phyloP scores from a whole-genome alignment of 768 basidiomycete species.

The Suillus fuscotomentosus region DNA sequence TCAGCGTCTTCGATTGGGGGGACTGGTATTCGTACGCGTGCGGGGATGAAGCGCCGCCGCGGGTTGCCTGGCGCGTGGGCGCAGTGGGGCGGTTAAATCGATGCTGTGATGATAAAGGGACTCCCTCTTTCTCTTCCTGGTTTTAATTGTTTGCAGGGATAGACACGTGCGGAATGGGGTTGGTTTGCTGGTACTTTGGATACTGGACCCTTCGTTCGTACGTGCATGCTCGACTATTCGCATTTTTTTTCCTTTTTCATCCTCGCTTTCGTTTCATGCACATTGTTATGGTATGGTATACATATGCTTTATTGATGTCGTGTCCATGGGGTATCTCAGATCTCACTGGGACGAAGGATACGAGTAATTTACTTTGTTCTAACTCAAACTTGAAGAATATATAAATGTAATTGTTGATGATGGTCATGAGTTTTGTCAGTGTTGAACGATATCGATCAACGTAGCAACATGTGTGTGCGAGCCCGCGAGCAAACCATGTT shows the following conservation, averaged over 20 bases:
- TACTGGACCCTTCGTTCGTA: neutral
- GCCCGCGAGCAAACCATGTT: too few species aligned
- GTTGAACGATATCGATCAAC: too few species aligned
- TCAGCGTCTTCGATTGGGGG: conserved; percentile 19
- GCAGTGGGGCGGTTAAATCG: conserved; percentile 21
- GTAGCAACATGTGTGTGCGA: too few species aligned
- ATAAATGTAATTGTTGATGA: neutral
- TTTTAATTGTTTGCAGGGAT: neutral
- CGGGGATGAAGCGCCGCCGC: conserved; percentile 27
- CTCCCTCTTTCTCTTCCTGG: neutral
- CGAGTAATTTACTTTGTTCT: neutral
- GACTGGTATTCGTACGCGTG: conserved; percentile 10
- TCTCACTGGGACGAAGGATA: neutral
- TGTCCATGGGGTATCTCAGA: neutral
- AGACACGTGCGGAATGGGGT: neutral
- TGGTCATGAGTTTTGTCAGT: neutral
- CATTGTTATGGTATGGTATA: neutral
- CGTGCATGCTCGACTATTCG: neutral
- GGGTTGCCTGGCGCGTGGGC: conserved; percentile 35
- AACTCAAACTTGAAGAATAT: conserved; percentile 1
- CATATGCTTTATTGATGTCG: neutral
- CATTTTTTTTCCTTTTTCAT: neutral
- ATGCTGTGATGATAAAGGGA: neutral
- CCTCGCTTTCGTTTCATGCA: neutral
- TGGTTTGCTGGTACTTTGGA: neutral